A percentile compares a stretch with the other conserved stretches of the same genome.
phyloP scores from a whole-genome alignment of 306 rosid species.

The Pterocarpus santalinus region DNA sequence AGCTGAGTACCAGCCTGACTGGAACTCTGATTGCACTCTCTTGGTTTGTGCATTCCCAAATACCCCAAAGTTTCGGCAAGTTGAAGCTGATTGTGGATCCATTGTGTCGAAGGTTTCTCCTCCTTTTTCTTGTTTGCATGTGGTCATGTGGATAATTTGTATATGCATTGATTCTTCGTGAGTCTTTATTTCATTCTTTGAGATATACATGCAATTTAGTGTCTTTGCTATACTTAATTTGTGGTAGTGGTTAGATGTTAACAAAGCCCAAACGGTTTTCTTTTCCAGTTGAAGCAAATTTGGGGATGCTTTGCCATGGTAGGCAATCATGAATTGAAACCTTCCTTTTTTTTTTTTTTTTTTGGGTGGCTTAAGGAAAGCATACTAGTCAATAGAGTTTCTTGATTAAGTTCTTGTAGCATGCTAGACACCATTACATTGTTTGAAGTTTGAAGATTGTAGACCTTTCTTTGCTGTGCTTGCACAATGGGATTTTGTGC shows the following conservation, averaged over 20 bases:
- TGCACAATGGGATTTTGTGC: constrained; percentile 15
- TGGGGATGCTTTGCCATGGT: constrained; percentile 18
- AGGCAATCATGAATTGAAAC: neutral
- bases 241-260: neutral
- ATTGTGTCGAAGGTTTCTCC: constrained; percentile 81
- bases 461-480: constrained; percentile 9
- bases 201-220: neutral
- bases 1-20: constrained; percentile 85
- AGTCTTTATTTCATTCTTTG: neutral
- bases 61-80: constrained; percentile 92
- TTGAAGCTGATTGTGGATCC: constrained; percentile 90
- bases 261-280: too few relatives aligned
- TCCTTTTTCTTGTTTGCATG: constrained; percentile 24
- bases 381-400: constrained; percentile 1
- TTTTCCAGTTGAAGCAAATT: neutral
- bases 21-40: constrained; percentile 87
- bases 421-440: neutral
- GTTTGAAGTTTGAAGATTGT: neutral
- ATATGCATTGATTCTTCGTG: neutral
- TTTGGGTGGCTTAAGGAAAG: neutral
- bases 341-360: neutral
- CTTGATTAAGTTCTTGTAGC: constrained; percentile 1
- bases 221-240: neutral
- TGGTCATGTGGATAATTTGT: neutral
- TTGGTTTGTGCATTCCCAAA: constrained; percentile 92